Base-by-base conservation (phyloP, 176 grass and related monocot species). In the Juncus effusus region DNA sequence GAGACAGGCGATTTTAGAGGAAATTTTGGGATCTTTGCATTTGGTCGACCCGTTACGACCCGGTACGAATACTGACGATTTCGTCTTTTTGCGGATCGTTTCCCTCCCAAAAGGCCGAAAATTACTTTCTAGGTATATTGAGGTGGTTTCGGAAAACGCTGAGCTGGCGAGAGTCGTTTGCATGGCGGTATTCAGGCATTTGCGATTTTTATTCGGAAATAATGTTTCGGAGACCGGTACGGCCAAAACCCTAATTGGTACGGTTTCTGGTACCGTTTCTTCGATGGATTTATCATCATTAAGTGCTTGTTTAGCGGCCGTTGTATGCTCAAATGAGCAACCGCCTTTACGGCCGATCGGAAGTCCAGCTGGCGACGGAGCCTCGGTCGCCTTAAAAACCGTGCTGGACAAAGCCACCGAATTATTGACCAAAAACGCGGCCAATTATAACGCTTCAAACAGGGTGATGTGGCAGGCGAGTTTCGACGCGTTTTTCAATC, bases 241-340 rank as follows among this genome's bases (percentile, higher is more conserved):
- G 72, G 72, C 70, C 6, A 81, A 45, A 40, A 83, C 69, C 62
- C 82, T 95, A 57, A 79, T 79, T 7, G 72, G 52, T 44, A 81
- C 77, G 52, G 70, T 86, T 47, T 81, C 78, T 51, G 19, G 44
- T 47, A 55, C 64, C 15, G 74, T 64, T 15, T 86, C 59, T 58
- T 56, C 60, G 42, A 86, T 95, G 90, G 85, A 95, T 51, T 76
- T 95, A 75, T 73, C 65, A 51, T 74, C 74, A 35, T 79, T 95
- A 51, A 89, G 85, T 79, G 90, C 90, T 62, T 95, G 90, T 54
- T 82, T 95, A 72, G 90, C 90, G 44, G 90, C 90, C 75, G 68
- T 86, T 69, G 90, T 88, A 11, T 89, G 90, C 65, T 95, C 85
- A 4, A 80, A 77, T 40, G 78, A 80, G 69, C 90, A 95, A 41